Evolutionary conservation across 2,329 filamentous ascomycete species (phyloP).

Genomic region (Pseudocercospora musae): DNA sequence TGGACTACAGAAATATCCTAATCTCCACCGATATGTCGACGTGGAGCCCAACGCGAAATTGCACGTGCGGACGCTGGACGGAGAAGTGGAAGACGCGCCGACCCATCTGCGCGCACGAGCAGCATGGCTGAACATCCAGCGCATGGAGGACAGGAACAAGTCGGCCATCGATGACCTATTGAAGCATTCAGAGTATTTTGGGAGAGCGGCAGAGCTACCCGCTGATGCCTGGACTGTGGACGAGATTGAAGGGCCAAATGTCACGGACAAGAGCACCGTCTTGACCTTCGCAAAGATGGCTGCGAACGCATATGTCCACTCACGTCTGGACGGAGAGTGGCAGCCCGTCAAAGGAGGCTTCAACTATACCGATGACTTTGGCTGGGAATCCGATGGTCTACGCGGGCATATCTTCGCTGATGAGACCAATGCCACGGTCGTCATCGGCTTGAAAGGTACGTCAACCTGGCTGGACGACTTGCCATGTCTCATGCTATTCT

Average conservation of each 20-base stretch:
- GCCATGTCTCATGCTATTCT: neutral
- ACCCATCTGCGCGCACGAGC: conserved; percentile 43
- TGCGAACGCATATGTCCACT: conserved; percentile 80
- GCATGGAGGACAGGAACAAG: conserved; percentile 73
- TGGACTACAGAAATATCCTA: conserved; percentile 74
- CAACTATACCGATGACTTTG: conserved; percentile 85
- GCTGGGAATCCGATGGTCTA: conserved; percentile 85
- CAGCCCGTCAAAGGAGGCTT: conserved; percentile 73
- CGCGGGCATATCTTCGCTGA: conserved; percentile 92
- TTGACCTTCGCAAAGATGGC: conserved; percentile 84
- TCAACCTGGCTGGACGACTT: conserved; percentile 1
- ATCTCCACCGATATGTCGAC: conserved; percentile 73
- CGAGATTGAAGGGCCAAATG: conserved; percentile 71
- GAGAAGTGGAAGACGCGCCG: conserved; percentile 31
- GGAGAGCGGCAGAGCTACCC: conserved; percentile 64
- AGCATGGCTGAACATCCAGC: conserved; percentile 64
- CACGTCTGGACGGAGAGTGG: conserved; percentile 73
- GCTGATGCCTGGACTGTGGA: conserved; percentile 80
- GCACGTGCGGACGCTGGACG: conserved; percentile 23
- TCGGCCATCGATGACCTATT: conserved; percentile 76
- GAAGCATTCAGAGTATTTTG: conserved; percentile 65
- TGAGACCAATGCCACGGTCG: conserved; percentile 76
- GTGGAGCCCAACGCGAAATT: conserved; percentile 56
- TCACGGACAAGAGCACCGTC: conserved; percentile 81
- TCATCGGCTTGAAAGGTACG: conserved; percentile 83